Base-by-base conservation (phyloP, 164 flowering plant species). In the Annona cherimola region DNA sequence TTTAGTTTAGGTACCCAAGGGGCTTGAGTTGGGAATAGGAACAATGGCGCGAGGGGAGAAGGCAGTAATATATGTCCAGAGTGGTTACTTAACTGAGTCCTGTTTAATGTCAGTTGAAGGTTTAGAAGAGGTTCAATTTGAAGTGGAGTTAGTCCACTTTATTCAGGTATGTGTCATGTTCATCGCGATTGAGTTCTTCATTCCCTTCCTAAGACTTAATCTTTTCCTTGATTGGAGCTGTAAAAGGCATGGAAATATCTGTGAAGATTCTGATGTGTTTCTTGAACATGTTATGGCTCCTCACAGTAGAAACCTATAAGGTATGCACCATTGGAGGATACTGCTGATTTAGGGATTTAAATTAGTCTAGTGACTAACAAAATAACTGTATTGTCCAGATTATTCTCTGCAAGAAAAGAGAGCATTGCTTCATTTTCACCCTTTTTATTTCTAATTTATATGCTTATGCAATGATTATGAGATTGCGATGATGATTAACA, bases 1-100 rank as follows among this genome's bases (percentile, higher is more conserved):
- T 77, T 54, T 78, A 66, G 60, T 70, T 45, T 82, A 94, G 99
- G 89, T 95, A 67, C 98, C 99, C 60, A 89, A 87, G 86, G 99
- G 99, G 72, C 91, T 95, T 76, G 99, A 95, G 83, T 89, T 91
- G 93, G 99, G 96, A 71, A 86, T 91, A 46, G 99, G 97, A 75
- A 86, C 98, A 59, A 93, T 95, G 98, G 39, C 93, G 68, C 83
- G 92, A 55, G 86, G 83, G 71, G 99, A 93, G 80, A 93, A 88
- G 83, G 97, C 99, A 50, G 76, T 89, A 8, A 73, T 95, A 70
- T 95, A 81, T 81, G 97, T 93, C 40, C 82, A 78, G n/a, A 79
- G 78, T 61, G 83, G 76, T 61, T 93, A 95, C 84, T 79, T 91
- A 74, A 88, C 89, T 76, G 72, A 79, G 40, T 90, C 90, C 78